A percentile compares a stretch with the other conserved stretches of the same genome.
Conservation (phyloP, 257 asterid species). For the Apocynum venetum region DNA sequence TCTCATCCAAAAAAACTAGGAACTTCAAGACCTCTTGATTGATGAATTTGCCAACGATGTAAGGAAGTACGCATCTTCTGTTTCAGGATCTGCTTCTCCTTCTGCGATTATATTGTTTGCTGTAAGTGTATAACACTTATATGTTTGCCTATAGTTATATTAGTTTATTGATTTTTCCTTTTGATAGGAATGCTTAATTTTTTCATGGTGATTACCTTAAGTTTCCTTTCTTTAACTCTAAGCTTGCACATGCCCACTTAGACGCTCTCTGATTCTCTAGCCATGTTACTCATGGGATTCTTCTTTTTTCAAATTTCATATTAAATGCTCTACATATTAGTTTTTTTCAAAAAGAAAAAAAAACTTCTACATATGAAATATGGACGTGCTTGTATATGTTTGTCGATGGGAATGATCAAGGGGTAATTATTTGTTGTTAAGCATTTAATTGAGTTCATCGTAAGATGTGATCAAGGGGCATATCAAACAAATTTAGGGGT, state of each 20-base stretch:
- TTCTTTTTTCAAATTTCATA: background rate
- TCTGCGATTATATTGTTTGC: conserved; percentile 67
- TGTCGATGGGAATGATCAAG: background rate
- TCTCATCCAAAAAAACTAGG: conserved; percentile 21
- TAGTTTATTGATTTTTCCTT: background rate
- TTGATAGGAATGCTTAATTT: background rate
- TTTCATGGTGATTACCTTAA: background rate
- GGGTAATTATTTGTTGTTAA: background rate
- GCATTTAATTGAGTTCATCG: background rate
- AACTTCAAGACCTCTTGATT: conserved; percentile 23
- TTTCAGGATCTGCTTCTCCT: conserved; percentile 60
- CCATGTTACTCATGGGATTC: background rate
- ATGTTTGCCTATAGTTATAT: background rate
- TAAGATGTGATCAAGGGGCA: background rate
- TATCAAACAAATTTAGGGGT: background rate
- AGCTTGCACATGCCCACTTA: background rate
- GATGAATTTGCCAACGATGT: conserved; percentile 68
- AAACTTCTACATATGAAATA: background rate
- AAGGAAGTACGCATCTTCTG: conserved; percentile 46
- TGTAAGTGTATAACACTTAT: conserved; percentile 38
- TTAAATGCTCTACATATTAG: background rate
- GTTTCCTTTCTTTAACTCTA: background rate
- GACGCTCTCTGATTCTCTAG: background rate
- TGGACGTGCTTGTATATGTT: background rate
- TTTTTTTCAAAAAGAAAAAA: no score